phyloP scores from a whole-genome alignment of 495 filamentous ascomycete species.

The Gamarada debralockiae region DNA sequence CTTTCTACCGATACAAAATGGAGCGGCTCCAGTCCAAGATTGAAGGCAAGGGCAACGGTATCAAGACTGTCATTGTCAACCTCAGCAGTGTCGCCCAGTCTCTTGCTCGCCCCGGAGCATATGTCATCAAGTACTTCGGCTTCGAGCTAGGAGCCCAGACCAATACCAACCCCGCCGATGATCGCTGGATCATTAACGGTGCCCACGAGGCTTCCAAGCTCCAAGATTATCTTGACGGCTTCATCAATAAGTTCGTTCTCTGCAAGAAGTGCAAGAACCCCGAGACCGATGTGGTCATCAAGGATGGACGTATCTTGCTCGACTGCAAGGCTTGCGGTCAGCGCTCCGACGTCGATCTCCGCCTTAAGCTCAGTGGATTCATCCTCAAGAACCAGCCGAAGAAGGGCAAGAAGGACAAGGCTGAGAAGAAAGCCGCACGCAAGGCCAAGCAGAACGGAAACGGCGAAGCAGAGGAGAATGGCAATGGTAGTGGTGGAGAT shows the following conservation, averaged over 20 bases:
- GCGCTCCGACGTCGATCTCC: slow-evolving; percentile 82
- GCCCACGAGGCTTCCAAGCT: slow-evolving; percentile 94
- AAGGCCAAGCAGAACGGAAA: slow-evolving; percentile 66
- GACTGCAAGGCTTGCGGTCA: slow-evolving; percentile 99
- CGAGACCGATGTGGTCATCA: slow-evolving; percentile 92
- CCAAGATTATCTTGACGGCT: slow-evolving; percentile 96
- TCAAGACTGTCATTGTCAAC: slow-evolving; percentile 97
- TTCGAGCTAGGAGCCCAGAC: slow-evolving; percentile 98
- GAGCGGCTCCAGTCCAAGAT: slow-evolving; percentile 97
- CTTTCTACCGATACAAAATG: slow-evolving; percentile 99
- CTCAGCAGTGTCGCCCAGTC: slow-evolving; percentile 91
- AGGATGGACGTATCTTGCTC: slow-evolving; percentile 82
- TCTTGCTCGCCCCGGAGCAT: slow-evolving; percentile 85
- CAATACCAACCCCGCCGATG: slow-evolving; percentile 93
- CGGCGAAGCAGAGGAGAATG: slow-evolving; percentile 56
- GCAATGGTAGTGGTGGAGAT: slow-evolving; percentile 53
- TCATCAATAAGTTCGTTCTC: slow-evolving; percentile 96
- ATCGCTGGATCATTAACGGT: slow-evolving; percentile 99
- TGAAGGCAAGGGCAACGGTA: slow-evolving; percentile 97
- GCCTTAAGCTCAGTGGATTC: slow-evolving; percentile 94
- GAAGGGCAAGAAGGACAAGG: slow-evolving; percentile 95
- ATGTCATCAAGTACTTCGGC: slow-evolving; percentile 99
- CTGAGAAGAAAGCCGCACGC: slow-evolving; percentile 79
- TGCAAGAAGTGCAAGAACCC: slow-evolving; percentile 99
- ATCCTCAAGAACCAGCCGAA: slow-evolving; percentile 89